These are phyloP conservation scores for Pleomassaria siparia DNA, from an alignment of 2,329 filamentous ascomycete genomes.

Conservation along the genomic window DNA sequence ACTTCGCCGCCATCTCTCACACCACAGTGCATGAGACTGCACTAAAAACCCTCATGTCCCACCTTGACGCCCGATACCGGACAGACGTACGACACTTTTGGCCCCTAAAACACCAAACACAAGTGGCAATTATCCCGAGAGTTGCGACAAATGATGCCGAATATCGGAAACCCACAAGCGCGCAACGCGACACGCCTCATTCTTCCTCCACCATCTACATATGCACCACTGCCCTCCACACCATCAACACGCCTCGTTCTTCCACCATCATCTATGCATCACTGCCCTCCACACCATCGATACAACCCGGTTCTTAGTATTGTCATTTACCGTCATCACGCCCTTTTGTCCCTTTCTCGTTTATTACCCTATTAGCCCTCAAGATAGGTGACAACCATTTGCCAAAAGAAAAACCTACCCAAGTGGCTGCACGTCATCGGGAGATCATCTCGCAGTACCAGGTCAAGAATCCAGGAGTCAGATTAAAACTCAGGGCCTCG, in stretches of 20 bases:
- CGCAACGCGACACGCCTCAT: background rate
- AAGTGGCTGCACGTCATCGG: constrained; percentile 1
- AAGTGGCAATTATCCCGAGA: constrained; percentile 10
- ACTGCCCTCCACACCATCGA: constrained; percentile 3
- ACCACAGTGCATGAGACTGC: constrained; percentile 13
- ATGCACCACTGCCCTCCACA: constrained; percentile 4
- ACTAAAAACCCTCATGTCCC: constrained; percentile 1
- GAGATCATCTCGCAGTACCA: constrained; percentile 1
- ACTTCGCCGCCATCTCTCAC: constrained; percentile 5
- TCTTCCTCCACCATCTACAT: constrained; percentile 2
- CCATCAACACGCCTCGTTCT: background rate
- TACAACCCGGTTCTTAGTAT: constrained; percentile 12
- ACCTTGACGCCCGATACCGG: constrained; percentile 15
- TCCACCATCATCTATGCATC: constrained; percentile 6
- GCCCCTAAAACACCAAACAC: background rate
- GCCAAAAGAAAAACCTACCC: background rate
- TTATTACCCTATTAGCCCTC: background rate
- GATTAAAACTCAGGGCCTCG: constrained; percentile 3
- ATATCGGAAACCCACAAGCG: background rate
- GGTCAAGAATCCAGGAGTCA: background rate
- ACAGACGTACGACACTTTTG: background rate
- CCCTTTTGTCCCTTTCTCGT: background rate
- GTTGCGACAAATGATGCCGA: constrained; percentile 10
- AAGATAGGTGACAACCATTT: background rate
- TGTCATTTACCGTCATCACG: background rate